Base-by-base conservation (phyloP, 2,329 filamentous ascomycete genomes). In the Fusarium duplospermum region DNA sequence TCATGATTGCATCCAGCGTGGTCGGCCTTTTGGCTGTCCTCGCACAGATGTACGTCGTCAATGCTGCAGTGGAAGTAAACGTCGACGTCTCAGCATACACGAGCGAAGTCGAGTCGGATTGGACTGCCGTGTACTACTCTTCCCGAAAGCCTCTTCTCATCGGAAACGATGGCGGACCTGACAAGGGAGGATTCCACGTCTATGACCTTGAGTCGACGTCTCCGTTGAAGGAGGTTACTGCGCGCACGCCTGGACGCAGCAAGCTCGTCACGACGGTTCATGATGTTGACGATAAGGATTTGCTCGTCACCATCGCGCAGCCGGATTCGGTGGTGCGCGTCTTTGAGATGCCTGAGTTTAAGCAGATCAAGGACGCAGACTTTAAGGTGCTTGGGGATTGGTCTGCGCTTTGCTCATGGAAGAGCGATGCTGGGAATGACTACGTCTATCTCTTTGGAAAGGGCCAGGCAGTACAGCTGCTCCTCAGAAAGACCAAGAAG, bases 381-480 rank as follows among this genome's bases (percentile, higher is more conserved):
- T 78, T 80, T 13, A 82, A 78, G 27, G 78, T 82, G 2, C 76
- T 86, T 16, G 86, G 86, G 0, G 86, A 87, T 70, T 87, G 86
- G 84, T 86, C 85, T 16, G 82, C 85, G 1, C 72, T 87, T 6
- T 87, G 86, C 73, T 77, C 81, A 11, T 87, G 84, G 85, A 84
- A 80, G 70, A 85, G 82, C 62, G 75, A 74, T 20, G 84, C 81
- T 20, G 82, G 82, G 2, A 83, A 85, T 47, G 79, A 84, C 36
- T 87, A 87, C 65, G 60, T 87, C 5, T 87, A 82, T 69, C 73
- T 87, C 13, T 86, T 87, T 64, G 85, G 85, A 6, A 87, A 87
- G 74, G 77, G 71, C 1, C 75, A 83, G 42, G 82, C 78, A 1
- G 77, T 83, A 13, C 81, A 86, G 24, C 81, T 84, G 14, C 77